Evolutionary conservation across 805 yeast genomes (phyloP).

Genomic region (Nakazawaea ambrosiae): DNA sequence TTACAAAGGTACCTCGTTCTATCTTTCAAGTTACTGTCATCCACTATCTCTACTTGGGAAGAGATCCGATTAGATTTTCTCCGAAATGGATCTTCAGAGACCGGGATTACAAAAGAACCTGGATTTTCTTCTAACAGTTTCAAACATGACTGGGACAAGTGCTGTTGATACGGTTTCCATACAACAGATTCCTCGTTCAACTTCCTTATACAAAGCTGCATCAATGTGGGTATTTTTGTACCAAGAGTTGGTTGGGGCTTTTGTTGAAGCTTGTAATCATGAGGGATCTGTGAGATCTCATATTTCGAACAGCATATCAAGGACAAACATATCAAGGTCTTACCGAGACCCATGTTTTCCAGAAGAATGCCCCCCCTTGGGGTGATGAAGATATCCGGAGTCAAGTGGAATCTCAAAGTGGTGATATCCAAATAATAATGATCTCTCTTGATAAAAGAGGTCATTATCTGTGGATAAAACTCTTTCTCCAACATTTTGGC

Average conservation of each 20-base stretch:
- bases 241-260: background rate
- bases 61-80: slow-evolving; percentile 3
- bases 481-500: slow-evolving; percentile 55
- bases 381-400: slow-evolving; percentile 36
- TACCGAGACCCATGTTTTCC: slow-evolving; percentile 65
- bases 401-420: slow-evolving; percentile 20
- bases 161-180: slow-evolving; percentile 43
- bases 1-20: slow-evolving; percentile 34
- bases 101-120: slow-evolving; percentile 33
- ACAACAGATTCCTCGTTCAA: slow-evolving; percentile 45
- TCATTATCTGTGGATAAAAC: slow-evolving; percentile 18
- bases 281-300: slow-evolving; percentile 43
- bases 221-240: slow-evolving; percentile 16
- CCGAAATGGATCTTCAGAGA: slow-evolving; percentile 11
- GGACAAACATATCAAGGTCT: slow-evolving; percentile 53
- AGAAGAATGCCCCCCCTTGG: slow-evolving; percentile 61
- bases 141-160: slow-evolving; percentile 38
- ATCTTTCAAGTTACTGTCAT: slow-evolving; percentile 16
- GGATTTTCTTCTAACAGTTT: slow-evolving; percentile 29
- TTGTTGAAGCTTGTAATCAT: slow-evolving; percentile 9
- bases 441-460: slow-evolving; percentile 1
- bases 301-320: slow-evolving; percentile 47
- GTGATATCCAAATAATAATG: slow-evolving; percentile 30
- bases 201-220: slow-evolving; percentile 33
- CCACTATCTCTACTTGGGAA: slow-evolving; percentile 12